Percentiles rank a stretch among this genome's conserved stretches.
phyloP scores from a whole-genome alignment of 2,329 filamentous ascomycete genomes.

The Microcyclospora tardicrescens region DNA sequence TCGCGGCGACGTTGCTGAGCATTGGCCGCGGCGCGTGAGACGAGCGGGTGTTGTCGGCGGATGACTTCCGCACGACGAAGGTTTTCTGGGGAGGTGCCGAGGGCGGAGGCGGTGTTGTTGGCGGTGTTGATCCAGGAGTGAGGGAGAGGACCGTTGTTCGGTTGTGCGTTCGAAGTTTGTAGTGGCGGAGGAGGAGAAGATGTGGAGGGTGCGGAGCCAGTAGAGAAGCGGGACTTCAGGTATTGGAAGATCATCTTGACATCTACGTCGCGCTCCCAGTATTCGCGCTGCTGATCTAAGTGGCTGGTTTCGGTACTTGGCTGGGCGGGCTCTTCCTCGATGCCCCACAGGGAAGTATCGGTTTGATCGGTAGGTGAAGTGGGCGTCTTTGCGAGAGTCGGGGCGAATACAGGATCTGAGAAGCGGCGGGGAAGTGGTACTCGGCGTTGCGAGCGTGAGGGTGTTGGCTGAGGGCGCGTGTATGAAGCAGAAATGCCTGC shows the following conservation, averaged over 20 bases:
- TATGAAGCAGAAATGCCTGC: constrained; percentile 50
- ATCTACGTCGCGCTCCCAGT: constrained; percentile 90
- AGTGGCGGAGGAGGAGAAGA: constrained; percentile 11
- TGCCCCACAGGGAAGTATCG: constrained; percentile 51
- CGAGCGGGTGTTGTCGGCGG: constrained; percentile 76
- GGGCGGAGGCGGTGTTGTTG: constrained; percentile 22
- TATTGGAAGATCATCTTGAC: constrained; percentile 86
- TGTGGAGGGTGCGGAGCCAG: constrained; percentile 24
- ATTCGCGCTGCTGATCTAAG: constrained; percentile 45
- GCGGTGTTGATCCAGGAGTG: constrained; percentile 22
- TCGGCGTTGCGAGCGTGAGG: background rate
- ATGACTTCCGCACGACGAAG: constrained; percentile 72
- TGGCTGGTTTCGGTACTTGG: constrained; percentile 15
- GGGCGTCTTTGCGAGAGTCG: constrained; percentile 20
- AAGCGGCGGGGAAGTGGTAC: constrained; percentile 14
- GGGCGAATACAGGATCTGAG: constrained; percentile 17
- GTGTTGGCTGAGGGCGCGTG: constrained; percentile 7
- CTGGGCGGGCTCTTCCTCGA: constrained; percentile 45
- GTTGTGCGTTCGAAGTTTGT: background rate
- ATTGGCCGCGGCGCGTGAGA: constrained; percentile 42
- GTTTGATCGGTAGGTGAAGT: constrained; percentile 12
- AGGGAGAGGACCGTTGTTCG: constrained; percentile 13
- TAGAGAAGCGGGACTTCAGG: constrained; percentile 60
- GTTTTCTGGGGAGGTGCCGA: constrained; percentile 41
- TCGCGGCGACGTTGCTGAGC: constrained; percentile 15